A percentile compares a stretch with the other conserved stretches of the same genome.
These are phyloP conservation scores for Aspergillus eucalypticola DNA, from an alignment of 2,329 filamentous ascomycete species.

Conservation along the genomic window DNA sequence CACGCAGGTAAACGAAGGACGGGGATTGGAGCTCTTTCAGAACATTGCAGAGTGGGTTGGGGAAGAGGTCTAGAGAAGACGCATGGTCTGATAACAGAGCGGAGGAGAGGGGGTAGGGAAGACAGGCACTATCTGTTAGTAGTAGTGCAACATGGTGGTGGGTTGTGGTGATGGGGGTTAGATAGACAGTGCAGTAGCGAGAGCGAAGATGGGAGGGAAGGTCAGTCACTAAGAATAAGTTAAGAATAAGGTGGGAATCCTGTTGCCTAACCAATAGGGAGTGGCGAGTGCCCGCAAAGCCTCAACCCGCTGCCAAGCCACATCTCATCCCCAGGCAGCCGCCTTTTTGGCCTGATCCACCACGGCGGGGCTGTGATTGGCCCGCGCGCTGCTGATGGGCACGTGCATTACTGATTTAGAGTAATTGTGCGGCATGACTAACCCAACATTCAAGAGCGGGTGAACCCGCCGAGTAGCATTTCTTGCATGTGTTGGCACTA, in stretches of 20 bases:
- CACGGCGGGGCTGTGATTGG: constrained; percentile 5
- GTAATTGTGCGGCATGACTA: constrained; percentile 7
- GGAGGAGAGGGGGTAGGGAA: not conserved
- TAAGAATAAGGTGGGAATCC: constrained; percentile 39
- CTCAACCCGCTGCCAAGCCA: constrained; percentile 26
- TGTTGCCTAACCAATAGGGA: constrained; percentile 47
- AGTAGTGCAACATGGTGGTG: not conserved
- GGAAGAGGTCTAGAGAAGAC: constrained; percentile 8
- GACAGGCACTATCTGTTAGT: not conserved
- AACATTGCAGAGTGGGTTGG: constrained; percentile 17
- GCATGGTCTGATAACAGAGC: constrained; percentile 1
- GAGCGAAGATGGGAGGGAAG: constrained; percentile 12
- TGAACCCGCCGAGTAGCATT: not conserved
- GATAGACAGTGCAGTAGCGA: constrained; percentile 9
- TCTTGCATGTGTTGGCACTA: not conserved
- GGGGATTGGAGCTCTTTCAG: constrained; percentile 11
- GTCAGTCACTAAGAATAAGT: constrained; percentile 19
- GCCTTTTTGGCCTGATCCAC: constrained; percentile 17
- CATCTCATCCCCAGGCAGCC: constrained; percentile 30
- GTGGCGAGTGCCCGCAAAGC: constrained; percentile 29
- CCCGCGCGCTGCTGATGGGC: not conserved
- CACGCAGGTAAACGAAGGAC: constrained; percentile 8
- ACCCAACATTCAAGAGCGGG: not conserved
- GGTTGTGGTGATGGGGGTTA: not conserved
- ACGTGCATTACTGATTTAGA: constrained; percentile 9